phyloP scores from a whole-genome alignment of 495 filamentous ascomycete species.

The Aspergillus funiculosus region DNA sequence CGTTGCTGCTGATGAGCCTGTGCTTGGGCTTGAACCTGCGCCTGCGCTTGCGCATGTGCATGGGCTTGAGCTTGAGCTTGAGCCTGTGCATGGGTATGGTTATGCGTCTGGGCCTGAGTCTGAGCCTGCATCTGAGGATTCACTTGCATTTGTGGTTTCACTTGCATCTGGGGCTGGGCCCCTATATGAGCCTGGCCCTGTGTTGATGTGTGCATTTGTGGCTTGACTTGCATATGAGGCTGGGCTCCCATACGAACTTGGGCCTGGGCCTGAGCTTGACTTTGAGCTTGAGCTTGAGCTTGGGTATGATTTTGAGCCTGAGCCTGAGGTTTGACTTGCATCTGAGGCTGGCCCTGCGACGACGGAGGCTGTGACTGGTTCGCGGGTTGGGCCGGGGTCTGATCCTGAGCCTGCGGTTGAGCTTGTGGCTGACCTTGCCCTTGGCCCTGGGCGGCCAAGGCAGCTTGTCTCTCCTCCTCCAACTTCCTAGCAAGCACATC shows the following conservation, averaged over 20 bases:
- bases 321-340: neutral
- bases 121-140: slow-evolving; percentile 6
- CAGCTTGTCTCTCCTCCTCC: slow-evolving; percentile 17
- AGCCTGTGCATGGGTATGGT: slow-evolving; percentile 4
- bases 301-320: slow-evolving; percentile 7
- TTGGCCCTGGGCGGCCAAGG: neutral
- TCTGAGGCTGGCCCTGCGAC: slow-evolving; percentile 1
- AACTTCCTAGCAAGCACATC: slow-evolving; percentile 29
- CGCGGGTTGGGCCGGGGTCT: neutral
- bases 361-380: neutral
- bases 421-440: neutral
- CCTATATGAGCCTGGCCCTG: slow-evolving; percentile 5
- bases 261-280: slow-evolving; percentile 6
- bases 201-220: slow-evolving; percentile 2
- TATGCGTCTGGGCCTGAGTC: slow-evolving; percentile 4
- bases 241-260: neutral
- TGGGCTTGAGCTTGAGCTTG: slow-evolving; percentile 14
- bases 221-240: slow-evolving; percentile 6
- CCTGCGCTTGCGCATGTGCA: slow-evolving; percentile 8
- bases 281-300: slow-evolving; percentile 4
- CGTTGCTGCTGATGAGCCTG: slow-evolving; percentile 7
- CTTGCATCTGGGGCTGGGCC: slow-evolving; percentile 1
- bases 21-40: slow-evolving; percentile 5
- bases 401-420: slow-evolving; percentile 3
- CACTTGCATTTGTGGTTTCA: neutral